Evolutionary conservation across 1,139 yeast genomes (phyloP).

Genomic region (Blastobotrys ciferrii): DNA sequence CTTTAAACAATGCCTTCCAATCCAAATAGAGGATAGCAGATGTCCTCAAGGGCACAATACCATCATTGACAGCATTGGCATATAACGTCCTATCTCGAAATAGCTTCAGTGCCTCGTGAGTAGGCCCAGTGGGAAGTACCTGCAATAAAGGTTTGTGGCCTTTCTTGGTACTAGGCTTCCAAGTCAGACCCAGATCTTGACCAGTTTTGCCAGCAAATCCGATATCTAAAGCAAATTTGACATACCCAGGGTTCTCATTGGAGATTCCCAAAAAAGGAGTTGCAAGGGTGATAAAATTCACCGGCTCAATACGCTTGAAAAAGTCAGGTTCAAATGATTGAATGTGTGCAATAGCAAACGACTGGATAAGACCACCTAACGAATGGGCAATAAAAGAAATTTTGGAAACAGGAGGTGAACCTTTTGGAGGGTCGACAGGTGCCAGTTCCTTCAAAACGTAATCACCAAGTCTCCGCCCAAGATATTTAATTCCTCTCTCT

Average conservation of each 20-base stretch:
- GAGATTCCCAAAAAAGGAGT: slow-evolving; percentile 86
- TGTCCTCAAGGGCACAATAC: slow-evolving; percentile 90
- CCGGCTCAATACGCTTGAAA: slow-evolving; percentile 63
- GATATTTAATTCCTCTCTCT: slow-evolving; percentile 82
- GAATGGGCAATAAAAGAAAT: slow-evolving; percentile 93
- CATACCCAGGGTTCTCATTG: slow-evolving; percentile 82
- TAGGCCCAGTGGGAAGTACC: slow-evolving; percentile 76
- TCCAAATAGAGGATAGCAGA: slow-evolving; percentile 76
- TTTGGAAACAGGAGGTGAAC: slow-evolving; percentile 32
- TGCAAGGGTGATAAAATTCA: slow-evolving; percentile 82
- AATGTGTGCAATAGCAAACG: slow-evolving; percentile 85
- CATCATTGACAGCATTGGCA: slow-evolving; percentile 82
- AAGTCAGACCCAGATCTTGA: slow-evolving; percentile 75
- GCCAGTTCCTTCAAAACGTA: slow-evolving; percentile 61
- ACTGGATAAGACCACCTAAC: slow-evolving; percentile 85
- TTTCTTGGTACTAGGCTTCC: slow-evolving; percentile 35
- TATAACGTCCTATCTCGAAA: slow-evolving; percentile 73
- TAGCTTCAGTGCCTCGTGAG: slow-evolving; percentile 59
- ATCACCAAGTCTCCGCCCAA: slow-evolving; percentile 82
- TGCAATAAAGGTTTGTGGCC: slow-evolving; percentile 60
- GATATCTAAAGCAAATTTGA: slow-evolving; percentile 77
- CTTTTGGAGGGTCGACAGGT: slow-evolving; percentile 29
- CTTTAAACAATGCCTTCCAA: slow-evolving; percentile 60
- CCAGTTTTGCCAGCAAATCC: slow-evolving; percentile 95
- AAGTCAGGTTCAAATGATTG: slow-evolving; percentile 69